These are phyloP conservation scores for Delitschia confertaspora DNA, from an alignment of 495 filamentous ascomycete genomes.

Conservation along the genomic window DNA sequence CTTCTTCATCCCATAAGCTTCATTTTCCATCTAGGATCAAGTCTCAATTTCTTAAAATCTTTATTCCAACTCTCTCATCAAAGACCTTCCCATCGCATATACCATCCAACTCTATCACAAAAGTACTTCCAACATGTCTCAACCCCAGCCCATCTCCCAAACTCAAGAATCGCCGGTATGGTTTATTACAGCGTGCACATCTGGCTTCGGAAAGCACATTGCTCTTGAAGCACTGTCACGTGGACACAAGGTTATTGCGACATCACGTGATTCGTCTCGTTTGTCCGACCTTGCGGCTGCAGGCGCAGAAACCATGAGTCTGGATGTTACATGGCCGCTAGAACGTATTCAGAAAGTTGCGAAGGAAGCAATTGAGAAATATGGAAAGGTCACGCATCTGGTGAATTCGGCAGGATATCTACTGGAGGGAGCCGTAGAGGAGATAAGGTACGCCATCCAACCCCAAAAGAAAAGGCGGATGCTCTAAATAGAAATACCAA, in stretches of 20 bases:
- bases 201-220: constrained; percentile 42
- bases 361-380: constrained; percentile 36
- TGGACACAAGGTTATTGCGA: constrained; percentile 50
- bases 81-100: no score
- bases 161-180: constrained; percentile 32
- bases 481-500: no score
- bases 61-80: no score
- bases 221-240: constrained; percentile 38
- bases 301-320: constrained; percentile 37
- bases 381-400: constrained; percentile 43
- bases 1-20: no score
- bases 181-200: constrained; percentile 44
- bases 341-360: constrained; percentile 33
- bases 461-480: constrained; percentile 8
- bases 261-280: constrained; percentile 40
- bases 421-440: constrained; percentile 36
- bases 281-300: constrained; percentile 38
- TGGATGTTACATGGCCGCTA: constrained; percentile 40
- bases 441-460: constrained; percentile 35
- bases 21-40: no score
- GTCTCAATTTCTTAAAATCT: no score
- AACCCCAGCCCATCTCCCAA: constrained; percentile 1
- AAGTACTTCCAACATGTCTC: no score
- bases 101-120: no score
- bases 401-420: constrained; percentile 48